Percentiles rank a stretch among this genome's conserved stretches.
Conservation (phyloP, 306 rosid genomes). For the Inga oerstediana region DNA sequence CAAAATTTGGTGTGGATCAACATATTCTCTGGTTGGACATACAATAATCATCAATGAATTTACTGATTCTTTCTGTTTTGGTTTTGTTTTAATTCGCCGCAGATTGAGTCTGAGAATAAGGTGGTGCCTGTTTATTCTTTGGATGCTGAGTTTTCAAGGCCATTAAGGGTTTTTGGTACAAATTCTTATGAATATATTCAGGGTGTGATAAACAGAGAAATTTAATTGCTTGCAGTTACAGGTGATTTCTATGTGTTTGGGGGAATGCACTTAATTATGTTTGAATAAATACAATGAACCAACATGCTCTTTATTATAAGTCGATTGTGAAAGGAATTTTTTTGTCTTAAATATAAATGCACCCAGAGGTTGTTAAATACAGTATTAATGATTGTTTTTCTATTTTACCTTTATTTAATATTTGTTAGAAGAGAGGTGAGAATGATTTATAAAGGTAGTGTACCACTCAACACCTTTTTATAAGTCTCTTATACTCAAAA, state of each 20-base stretch:
- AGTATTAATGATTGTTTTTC: too few species aligned
- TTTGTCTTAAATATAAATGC: too few species aligned
- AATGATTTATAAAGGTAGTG: too few species aligned
- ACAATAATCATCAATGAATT: neutral
- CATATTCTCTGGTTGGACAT: slow-evolving; percentile 11
- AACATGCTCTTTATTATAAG: too few species aligned
- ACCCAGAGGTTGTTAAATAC: too few species aligned
- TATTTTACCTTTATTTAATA: too few species aligned
- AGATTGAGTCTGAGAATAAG: slow-evolving; percentile 79
- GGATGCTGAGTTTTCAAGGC: slow-evolving; percentile 89
- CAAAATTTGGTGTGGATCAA: slow-evolving; percentile 25
- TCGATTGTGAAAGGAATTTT: too few species aligned
- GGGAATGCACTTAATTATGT: too few species aligned
- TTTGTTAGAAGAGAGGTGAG: too few species aligned
- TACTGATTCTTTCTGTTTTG: neutral
- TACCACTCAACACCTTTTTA: too few species aligned
- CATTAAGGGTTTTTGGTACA: slow-evolving; percentile 76
- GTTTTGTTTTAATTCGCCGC: slow-evolving; percentile 32
- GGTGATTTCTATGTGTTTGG: slow-evolving; percentile 46
- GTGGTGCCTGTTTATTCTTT: slow-evolving; percentile 66
- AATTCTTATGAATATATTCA: slow-evolving; percentile 79
- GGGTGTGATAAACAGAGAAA: slow-evolving; percentile 42
- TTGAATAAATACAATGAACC: too few species aligned
- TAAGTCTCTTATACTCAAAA: too few species aligned
- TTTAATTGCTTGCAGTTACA: slow-evolving; percentile 82